These are phyloP conservation scores for Eustoma russellianum DNA, from an alignment of 257 asterid species.

Conservation along the genomic window DNA sequence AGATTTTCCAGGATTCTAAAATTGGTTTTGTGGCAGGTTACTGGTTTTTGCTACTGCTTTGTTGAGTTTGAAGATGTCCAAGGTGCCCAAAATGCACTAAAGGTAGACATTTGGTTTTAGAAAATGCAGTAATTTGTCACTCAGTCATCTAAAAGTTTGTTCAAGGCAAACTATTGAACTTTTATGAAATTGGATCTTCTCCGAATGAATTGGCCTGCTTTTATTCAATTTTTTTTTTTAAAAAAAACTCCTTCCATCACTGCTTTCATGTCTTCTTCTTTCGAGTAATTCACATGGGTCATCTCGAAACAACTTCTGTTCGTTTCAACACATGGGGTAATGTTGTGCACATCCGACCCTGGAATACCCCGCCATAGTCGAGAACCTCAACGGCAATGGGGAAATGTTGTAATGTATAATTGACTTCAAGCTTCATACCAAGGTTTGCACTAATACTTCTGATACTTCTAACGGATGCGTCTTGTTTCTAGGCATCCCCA, in stretches of 20 bases:
- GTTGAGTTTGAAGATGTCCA: slow-evolving; percentile 76
- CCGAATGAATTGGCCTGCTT: no score
- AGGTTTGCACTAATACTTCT: neutral
- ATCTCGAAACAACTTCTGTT: no score
- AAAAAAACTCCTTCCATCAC: no score
- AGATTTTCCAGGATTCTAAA: slow-evolving; percentile 14
- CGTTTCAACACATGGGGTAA: no score
- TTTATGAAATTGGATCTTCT: no score
- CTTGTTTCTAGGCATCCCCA: slow-evolving; percentile 57
- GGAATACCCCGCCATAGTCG: no score
- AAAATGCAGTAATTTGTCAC: neutral
- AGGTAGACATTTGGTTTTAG: slow-evolving; percentile 31
- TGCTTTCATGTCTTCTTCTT: no score
- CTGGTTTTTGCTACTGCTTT: slow-evolving; percentile 74
- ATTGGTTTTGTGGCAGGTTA: slow-evolving; percentile 42
- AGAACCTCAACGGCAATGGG: no score
- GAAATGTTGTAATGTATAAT: neutral
- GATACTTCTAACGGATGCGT: neutral
- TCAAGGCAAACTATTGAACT: no score
- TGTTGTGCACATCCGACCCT: no score
- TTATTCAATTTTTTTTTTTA: no score
- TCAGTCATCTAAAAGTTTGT: neutral
- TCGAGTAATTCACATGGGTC: no score
- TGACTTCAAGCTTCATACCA: neutral
- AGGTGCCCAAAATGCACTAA: slow-evolving; percentile 64